Evolutionary conservation across 2,329 filamentous ascomycete species (phyloP).

Genomic region (Xylariaceae sp.): DNA sequence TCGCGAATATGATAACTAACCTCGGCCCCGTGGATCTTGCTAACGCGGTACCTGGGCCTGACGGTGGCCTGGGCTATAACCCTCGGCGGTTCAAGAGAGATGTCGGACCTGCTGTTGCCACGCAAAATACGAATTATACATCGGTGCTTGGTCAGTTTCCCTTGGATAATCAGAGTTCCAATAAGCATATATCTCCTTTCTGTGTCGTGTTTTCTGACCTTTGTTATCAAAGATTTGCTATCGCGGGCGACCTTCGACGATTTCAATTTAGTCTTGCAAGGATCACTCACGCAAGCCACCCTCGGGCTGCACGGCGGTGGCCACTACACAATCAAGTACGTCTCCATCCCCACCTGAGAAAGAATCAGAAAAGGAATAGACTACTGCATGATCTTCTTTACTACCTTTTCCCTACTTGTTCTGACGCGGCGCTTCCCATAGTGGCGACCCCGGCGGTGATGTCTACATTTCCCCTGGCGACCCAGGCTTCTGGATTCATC

Average conservation of each 20-base stretch:
- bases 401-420: neutral
- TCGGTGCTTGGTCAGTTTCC: too few relatives aligned
- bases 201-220: too few relatives aligned
- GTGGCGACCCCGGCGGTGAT: slow-evolving; percentile 44
- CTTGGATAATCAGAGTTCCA: too few relatives aligned
- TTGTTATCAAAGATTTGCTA: too few relatives aligned
- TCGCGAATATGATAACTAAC: slow-evolving; percentile 38
- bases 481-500: slow-evolving; percentile 44
- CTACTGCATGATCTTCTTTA: too few relatives aligned
- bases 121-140: slow-evolving; percentile 24
- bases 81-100: too few relatives aligned
- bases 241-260: too few relatives aligned
- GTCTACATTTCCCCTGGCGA: slow-evolving; percentile 42
- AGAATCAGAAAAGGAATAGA: too few relatives aligned
- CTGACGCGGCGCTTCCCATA: slow-evolving; percentile 1
- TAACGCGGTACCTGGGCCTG: slow-evolving; percentile 34
- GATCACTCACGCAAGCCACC: slow-evolving; percentile 36
- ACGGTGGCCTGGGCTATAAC: slow-evolving; percentile 38
- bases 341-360: neutral
- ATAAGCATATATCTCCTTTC: too few relatives aligned
- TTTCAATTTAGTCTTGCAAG: too few relatives aligned
- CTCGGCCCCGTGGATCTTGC: slow-evolving; percentile 34
- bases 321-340: slow-evolving; percentile 33
- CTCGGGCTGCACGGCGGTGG: slow-evolving; percentile 33
- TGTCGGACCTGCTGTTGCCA: too few relatives aligned